Base-by-base conservation (phyloP, 805 yeast species). In the Candida xyloterini region DNA sequence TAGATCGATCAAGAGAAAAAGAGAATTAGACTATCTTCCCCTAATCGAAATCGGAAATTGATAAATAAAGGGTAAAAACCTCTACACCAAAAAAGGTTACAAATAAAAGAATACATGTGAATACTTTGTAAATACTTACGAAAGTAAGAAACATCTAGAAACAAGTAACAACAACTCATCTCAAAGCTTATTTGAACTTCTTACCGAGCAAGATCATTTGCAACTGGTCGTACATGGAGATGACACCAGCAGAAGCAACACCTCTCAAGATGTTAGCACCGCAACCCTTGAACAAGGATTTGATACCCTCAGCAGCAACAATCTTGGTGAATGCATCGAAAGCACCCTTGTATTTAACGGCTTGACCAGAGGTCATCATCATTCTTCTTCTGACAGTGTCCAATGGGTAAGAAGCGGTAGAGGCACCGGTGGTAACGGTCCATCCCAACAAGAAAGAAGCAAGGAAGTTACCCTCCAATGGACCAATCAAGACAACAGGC, bases 341-440 rank as follows among this genome's bases (percentile, higher is more conserved):
- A 60, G 96, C 95, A 77, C 95, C 93, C 67, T 81, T 74, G 79
- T 89, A 89, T 78, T 90, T 89, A 63, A 89, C 95, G 65, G 95
- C 95, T 78, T 88, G 95, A 74, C 97, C 97, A 59, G 97, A 90
- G 62, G 97, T 89, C 97, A 89, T 89, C 97, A 89, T 89, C 97
- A 89, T 89, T 85, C 97, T 88, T 86, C 97, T 88, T 84, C 97
- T 90, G 68, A 89, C 89, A 67, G 97, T 89, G 76, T 89, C 97
- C 74, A 90, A 85, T 81, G 97, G 97, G 84, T 89, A 89, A 68
- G 96, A 88, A 69, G 95, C 95, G 57, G 96, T 88, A 61, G 96
- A 90, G 65, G 97, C 96, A 83, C 89, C 95, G 57, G 96, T 89
- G 73, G 97, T 89, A 65, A 89, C 96, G 71, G 80, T 78, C 97